These are phyloP conservation scores for Rhizopogon vesiculosus DNA, from an alignment of 768 basidiomycete species.

Conservation along the genomic window DNA sequence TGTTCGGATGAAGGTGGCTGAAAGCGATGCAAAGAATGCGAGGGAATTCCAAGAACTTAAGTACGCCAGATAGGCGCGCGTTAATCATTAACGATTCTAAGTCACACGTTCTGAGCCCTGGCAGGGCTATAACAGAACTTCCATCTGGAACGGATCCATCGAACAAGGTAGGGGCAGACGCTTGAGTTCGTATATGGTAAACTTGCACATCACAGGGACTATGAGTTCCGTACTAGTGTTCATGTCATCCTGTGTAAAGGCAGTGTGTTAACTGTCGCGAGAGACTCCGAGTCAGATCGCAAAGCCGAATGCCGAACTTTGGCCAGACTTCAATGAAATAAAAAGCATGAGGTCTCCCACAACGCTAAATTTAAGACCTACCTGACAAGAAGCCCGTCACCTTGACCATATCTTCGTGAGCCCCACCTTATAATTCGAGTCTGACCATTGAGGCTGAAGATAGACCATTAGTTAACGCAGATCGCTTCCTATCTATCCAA, in stretches of 20 bases:
- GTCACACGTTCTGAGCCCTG: background rate
- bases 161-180: background rate
- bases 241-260: too few relatives aligned
- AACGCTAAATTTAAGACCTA: background rate
- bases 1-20: background rate
- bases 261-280: too few relatives aligned
- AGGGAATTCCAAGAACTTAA: background rate
- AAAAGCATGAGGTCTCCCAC: too few relatives aligned
- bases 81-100: background rate
- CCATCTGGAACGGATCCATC: background rate
- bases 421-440: too few relatives aligned
- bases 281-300: too few relatives aligned
- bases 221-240: too few relatives aligned
- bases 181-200: too few relatives aligned
- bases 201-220: background rate
- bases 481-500: background rate
- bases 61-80: background rate
- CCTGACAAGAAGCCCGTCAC: background rate
- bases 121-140: background rate
- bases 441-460: background rate
- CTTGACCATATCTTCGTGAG: background rate
- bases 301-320: too few relatives aligned
- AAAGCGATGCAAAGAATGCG: background rate
- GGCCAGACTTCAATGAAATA: too few relatives aligned
- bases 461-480: background rate